Conservation (phyloP, 2,329 filamentous ascomycete species). For the Rugonectria rugulosa region DNA sequence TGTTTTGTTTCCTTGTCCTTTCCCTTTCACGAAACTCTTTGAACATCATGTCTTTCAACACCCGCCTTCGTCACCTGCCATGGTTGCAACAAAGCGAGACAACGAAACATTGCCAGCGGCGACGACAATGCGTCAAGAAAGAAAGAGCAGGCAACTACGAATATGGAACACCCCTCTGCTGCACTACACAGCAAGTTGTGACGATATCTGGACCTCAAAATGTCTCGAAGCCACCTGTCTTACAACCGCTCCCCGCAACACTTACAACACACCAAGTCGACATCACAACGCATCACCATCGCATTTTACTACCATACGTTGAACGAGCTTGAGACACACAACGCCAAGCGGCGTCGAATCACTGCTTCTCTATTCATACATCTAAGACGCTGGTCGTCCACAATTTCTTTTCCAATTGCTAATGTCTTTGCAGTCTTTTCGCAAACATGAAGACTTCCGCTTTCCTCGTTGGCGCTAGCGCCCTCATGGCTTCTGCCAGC, state of each 20-base stretch:
- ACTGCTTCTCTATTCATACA: slow-evolving; percentile 19
- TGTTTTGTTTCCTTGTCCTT: not conserved
- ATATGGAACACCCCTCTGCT: not conserved
- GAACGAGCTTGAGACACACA: slow-evolving; percentile 21
- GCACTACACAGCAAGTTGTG: not conserved
- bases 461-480: slow-evolving; percentile 54
- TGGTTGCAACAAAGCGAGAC: not conserved
- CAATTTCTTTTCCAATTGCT: too few species aligned
- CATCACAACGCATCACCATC: not conserved
- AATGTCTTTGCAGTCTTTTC: too few species aligned
- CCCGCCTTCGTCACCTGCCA: not conserved
- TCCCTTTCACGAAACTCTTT: not conserved
- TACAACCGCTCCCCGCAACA: slow-evolving; percentile 4
- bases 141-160: not conserved
- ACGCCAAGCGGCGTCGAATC: slow-evolving; percentile 29
- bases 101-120: not conserved
- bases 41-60: not conserved
- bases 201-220: not conserved
- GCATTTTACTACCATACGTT: not conserved
- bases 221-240: slow-evolving; percentile 16
- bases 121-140: not conserved
- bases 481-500: slow-evolving; percentile 54
- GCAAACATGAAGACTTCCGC: slow-evolving; percentile 62
- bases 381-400: not conserved
- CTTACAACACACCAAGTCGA: slow-evolving; percentile 3